phyloP scores from a whole-genome alignment of 2,329 filamentous ascomycete species.

The Microsporum ferrugineum region DNA sequence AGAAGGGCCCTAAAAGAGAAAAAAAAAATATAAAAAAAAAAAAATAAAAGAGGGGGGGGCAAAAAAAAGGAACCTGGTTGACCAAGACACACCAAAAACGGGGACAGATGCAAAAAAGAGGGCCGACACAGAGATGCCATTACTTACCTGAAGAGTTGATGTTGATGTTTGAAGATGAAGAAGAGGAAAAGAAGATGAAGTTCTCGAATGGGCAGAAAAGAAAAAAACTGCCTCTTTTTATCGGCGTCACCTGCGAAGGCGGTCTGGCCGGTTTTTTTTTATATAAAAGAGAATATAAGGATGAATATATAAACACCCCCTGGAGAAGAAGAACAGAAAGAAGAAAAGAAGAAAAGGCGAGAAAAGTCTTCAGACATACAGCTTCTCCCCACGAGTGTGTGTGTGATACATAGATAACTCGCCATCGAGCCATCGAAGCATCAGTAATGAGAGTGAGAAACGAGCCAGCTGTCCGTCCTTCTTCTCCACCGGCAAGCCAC shows the following conservation, averaged over 20 bases:
- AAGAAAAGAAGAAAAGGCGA: not conserved
- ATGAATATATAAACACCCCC: not conserved
- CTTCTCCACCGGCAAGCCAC: not conserved
- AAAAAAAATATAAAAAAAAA: not conserved
- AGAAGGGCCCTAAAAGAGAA: not conserved
- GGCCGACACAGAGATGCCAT: not conserved
- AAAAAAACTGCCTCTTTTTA: not conserved
- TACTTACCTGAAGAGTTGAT: not conserved
- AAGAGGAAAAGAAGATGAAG: not conserved
- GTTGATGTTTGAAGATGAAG: not conserved
- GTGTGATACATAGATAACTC: not conserved
- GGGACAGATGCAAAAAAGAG: not conserved
- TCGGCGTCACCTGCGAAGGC: not conserved
- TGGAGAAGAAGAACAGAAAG: not conserved
- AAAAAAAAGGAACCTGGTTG: conserved; percentile 5
- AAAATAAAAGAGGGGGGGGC: conserved; percentile 2
- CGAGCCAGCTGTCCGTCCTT: not conserved
- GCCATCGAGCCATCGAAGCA: not conserved
- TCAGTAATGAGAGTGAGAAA: not conserved
- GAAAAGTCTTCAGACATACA: not conserved
- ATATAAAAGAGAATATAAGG: not conserved
- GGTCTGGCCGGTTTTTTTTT: not conserved
- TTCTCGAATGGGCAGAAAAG: not conserved
- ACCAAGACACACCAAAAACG: not conserved
- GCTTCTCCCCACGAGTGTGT: not conserved